Conservation (phyloP, 371 early-diverging fungal species). For the Zychaea mexicana region DNA sequence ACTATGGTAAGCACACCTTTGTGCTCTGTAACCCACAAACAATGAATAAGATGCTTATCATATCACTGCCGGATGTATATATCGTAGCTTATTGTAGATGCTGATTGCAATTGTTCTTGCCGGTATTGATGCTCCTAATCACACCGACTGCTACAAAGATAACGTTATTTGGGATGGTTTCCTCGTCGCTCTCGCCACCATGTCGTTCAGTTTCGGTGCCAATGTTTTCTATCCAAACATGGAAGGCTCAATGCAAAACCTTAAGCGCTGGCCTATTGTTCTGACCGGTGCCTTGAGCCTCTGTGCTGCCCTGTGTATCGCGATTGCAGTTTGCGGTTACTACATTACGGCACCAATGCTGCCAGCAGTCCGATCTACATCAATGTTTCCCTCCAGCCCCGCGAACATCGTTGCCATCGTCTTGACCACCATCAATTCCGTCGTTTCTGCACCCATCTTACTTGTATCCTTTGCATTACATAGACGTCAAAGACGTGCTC, state of each 20-base stretch:
- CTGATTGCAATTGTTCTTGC: slow-evolving; percentile 44
- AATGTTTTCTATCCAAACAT: slow-evolving; percentile 84
- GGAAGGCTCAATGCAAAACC: slow-evolving; percentile 83
- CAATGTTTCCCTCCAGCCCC: slow-evolving; percentile 67
- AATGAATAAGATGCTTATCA: too few species aligned
- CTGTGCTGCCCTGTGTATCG: slow-evolving; percentile 75
- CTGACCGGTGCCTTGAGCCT: slow-evolving; percentile 65
- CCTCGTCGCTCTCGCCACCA: slow-evolving; percentile 61
- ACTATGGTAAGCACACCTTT: slow-evolving; percentile 35
- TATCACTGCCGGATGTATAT: too few species aligned
- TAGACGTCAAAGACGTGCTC: slow-evolving; percentile 66
- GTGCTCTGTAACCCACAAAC: too few species aligned
- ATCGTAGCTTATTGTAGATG: neutral
- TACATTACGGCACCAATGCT: slow-evolving; percentile 75
- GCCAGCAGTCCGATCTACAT: slow-evolving; percentile 77
- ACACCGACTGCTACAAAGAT: slow-evolving; percentile 25
- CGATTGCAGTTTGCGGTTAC: slow-evolving; percentile 79
- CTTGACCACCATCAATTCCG: slow-evolving; percentile 81
- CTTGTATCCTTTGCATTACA: slow-evolving; percentile 79
- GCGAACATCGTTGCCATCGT: slow-evolving; percentile 65
- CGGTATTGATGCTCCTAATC: slow-evolving; percentile 22
- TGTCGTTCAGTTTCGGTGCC: slow-evolving; percentile 81
- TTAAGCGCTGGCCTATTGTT: slow-evolving; percentile 73
- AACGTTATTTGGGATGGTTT: slow-evolving; percentile 54
- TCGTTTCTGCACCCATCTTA: slow-evolving; percentile 80